phyloP scores from a whole-genome alignment of 2,329 filamentous ascomycete species.

The Teratosphaeria epicoccoides region DNA sequence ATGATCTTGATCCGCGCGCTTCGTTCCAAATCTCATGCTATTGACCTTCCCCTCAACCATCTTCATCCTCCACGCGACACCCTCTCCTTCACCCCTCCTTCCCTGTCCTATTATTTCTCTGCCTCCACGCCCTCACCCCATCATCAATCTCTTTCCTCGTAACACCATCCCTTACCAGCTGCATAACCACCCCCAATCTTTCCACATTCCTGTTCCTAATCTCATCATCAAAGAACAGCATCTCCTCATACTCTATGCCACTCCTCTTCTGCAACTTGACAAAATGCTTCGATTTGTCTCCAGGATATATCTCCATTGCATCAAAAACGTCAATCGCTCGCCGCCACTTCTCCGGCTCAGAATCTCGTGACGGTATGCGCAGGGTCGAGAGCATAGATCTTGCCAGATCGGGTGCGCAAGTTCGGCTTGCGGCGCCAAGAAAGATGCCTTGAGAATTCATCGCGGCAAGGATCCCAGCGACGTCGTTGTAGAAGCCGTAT shows the following conservation, averaged over 20 bases:
- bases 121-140: conserved; percentile 73
- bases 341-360: conserved; percentile 3
- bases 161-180: conserved; percentile 69
- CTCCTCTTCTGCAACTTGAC: conserved; percentile 59
- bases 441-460: conserved; percentile 44
- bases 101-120: conserved; percentile 45
- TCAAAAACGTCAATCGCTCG: conserved; percentile 37
- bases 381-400: conserved; percentile 70
- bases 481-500: conserved; percentile 39
- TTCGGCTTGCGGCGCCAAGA: conserved; percentile 70
- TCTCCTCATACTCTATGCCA: conserved; percentile 64
- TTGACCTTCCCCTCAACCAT: too few relatives aligned
- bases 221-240: conserved; percentile 96
- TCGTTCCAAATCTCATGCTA: too few relatives aligned
- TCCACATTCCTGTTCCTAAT: conserved; percentile 73
- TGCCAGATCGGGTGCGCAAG: conserved; percentile 66
- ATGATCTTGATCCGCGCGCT: too few relatives aligned
- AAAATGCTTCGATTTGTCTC: conserved; percentile 79
- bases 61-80: too few relatives aligned
- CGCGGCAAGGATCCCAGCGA: conserved; percentile 43
- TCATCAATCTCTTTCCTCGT: conserved; percentile 65
- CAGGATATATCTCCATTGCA: conserved; percentile 55
- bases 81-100: too few relatives aligned
- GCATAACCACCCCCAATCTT: conserved; percentile 72
- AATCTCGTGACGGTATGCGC: conserved; percentile 44